Conservation (phyloP, 2,329 filamentous ascomycete species). For the Helminthosporium solani region DNA sequence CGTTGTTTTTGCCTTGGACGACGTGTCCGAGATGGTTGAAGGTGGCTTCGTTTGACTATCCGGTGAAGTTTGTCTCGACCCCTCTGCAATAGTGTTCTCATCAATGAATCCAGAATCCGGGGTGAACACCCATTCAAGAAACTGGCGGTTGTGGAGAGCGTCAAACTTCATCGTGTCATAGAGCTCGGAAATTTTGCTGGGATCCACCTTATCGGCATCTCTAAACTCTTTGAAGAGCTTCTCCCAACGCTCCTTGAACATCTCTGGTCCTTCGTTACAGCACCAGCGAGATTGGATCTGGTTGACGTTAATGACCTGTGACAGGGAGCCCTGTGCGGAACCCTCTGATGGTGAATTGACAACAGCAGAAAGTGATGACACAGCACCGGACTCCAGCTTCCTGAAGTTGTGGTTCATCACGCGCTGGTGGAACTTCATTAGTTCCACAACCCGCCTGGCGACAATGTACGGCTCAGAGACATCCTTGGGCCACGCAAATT, state of each 20-base stretch:
- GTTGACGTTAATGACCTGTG: conserved; percentile 32
- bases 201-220: conserved; percentile 96
- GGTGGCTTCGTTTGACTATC: conserved; percentile 29
- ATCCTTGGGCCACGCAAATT: conserved; percentile 96
- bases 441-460: conserved; percentile 83
- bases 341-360: conserved; percentile 32
- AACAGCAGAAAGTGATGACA: conserved; percentile 59
- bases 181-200: conserved; percentile 96
- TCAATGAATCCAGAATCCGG: conserved; percentile 77
- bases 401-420: conserved; percentile 95
- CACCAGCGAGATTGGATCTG: conserved; percentile 90
- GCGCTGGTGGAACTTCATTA: conserved; percentile 95
- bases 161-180: conserved; percentile 99
- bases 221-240: conserved; percentile 97
- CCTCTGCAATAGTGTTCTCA: conserved; percentile 50
- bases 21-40: conserved; percentile 37
- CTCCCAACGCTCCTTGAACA: conserved; percentile 97
- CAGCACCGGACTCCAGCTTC: conserved; percentile 68
- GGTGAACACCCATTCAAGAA: conserved; percentile 96
- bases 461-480: conserved; percentile 94
- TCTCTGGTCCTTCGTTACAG: conserved; percentile 87
- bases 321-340: conserved; percentile 45
- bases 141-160: conserved; percentile 92
- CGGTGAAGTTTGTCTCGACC: conserved; percentile 32
- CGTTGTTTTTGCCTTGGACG: conserved; percentile 23